Evolutionary conservation across 2,329 filamentous ascomycete genomes (phyloP), one percentile per base, ranked within the genome.

Genomic region (Nemania sp.): DNA sequence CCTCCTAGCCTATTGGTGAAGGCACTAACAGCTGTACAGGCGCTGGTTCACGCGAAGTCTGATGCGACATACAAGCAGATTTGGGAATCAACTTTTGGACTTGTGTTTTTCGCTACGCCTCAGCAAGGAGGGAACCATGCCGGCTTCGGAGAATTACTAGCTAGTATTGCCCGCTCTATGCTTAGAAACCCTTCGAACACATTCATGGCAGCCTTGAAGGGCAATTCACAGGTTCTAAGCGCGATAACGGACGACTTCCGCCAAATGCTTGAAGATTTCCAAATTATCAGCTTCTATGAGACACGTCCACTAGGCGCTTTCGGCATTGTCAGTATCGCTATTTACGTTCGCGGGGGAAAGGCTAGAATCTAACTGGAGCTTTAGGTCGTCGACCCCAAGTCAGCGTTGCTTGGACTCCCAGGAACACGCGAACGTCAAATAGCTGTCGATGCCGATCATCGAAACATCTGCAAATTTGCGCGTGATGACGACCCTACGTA

Each of bases 271-370:
- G 41, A 51, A 34, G 49, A 45, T 11, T 45, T 51, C 26, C 41
- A 51, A n/a, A 40, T 51, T n/a, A 12, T 51, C 24, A 51, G 49
- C 24, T 51, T 51, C 41, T 51, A 45, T 5, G 49, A 51, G 8
- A 51, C 49, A 9, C 33, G 33, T 14, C 41, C 40, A 3, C 22
- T 51, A 4, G 49, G 40, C 6, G 11, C 14, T 11, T 45, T 51
- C 3, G 33, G 49, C 5, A 14, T 51, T 26, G 41, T 45, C 2
- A 45, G 49, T 45, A 14, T 20, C 12, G 22, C 4, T 5, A n/a
- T 6, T n/a, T 17, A n/a, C 3, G 1, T 15, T 20, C 5, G 33
- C 3, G 2, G 30, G 2, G 6, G 12, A 15, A n/a, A 2, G 12
- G 15, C 2, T 7, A 20, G 20, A 3, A 15, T 26, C 40, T 51